A percentile compares a stretch with the other conserved stretches of the same genome.
phyloP scores from a whole-genome alignment of 2,329 filamentous ascomycete genomes.

The Ascochyta viciae-villosae region DNA sequence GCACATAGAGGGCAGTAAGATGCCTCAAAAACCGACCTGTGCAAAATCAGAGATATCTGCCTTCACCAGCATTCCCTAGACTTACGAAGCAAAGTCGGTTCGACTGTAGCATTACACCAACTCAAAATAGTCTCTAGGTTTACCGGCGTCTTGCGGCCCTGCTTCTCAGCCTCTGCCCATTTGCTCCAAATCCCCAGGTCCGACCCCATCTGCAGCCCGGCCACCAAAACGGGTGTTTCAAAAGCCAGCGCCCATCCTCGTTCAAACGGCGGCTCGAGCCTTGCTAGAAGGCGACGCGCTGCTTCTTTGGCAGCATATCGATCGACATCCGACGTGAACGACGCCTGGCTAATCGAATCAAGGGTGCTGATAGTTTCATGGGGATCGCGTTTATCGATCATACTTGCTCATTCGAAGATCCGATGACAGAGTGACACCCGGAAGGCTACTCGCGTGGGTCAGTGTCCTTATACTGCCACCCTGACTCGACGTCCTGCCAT shows the following conservation, averaged over 20 bases:
- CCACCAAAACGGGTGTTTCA: constrained; percentile 11
- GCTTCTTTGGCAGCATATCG: constrained; percentile 17
- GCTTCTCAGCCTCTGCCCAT: constrained; percentile 8
- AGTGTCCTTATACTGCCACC: neutral
- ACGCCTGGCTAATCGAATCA: constrained; percentile 1
- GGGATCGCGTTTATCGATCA: neutral
- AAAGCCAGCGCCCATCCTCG: constrained; percentile 9
- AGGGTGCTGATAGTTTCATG: neutral
- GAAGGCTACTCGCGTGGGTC: neutral
- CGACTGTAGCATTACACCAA: constrained; percentile 5
- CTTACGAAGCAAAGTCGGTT: constrained; percentile 3
- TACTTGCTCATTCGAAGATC: neutral
- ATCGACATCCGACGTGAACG: constrained; percentile 8
- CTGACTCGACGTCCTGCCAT: neutral
- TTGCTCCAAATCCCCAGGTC: constrained; percentile 12
- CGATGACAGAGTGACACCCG: too few relatives aligned
- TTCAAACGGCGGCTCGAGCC: constrained; percentile 14
- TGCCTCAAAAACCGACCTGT: constrained; percentile 9
- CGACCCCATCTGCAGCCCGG: constrained; percentile 7
- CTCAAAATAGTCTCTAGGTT: neutral
- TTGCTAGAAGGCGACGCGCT: constrained; percentile 12
- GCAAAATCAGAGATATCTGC: neutral
- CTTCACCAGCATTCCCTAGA: neutral
- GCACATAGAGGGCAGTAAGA: neutral
- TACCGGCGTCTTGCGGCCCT: neutral